Evolutionary conservation across 2,329 filamentous ascomycete genomes (phyloP).

Genomic region (Chalaropsis thielavioides): DNA sequence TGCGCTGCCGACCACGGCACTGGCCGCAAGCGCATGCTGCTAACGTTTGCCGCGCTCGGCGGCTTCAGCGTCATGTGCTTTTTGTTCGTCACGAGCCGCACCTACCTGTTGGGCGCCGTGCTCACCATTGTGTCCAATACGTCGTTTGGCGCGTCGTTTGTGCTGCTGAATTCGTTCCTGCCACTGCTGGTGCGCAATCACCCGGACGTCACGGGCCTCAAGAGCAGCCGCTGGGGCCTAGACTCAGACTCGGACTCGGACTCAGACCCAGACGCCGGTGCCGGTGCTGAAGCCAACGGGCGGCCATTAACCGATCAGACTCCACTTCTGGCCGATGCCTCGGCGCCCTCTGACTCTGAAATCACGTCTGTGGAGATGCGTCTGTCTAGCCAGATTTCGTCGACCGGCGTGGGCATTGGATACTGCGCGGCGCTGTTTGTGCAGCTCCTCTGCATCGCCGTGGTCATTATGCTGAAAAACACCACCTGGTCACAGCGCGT

Average conservation of each 20-base stretch:
- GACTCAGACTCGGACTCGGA: slow-evolving; percentile 19
- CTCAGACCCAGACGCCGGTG: slow-evolving; percentile 18
- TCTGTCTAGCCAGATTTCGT: slow-evolving; percentile 80
- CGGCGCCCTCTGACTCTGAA: not conserved
- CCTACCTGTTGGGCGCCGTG: slow-evolving; percentile 69
- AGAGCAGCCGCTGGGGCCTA: slow-evolving; percentile 11
- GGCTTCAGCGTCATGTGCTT: slow-evolving; percentile 78
- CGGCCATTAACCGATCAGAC: not conserved
- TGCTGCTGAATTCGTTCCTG: slow-evolving; percentile 87
- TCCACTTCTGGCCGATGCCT: not conserved
- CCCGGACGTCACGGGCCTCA: slow-evolving; percentile 29
- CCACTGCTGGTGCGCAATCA: slow-evolving; percentile 83
- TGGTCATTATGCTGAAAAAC: slow-evolving; percentile 58
- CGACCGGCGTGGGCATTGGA: slow-evolving; percentile 83
- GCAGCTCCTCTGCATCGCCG: slow-evolving; percentile 64
- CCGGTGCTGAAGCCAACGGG: slow-evolving; percentile 23
- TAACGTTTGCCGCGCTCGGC: slow-evolving; percentile 72
- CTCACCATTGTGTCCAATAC: slow-evolving; percentile 85
- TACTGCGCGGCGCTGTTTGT: slow-evolving; percentile 77
- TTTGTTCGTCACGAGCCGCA: slow-evolving; percentile 56
- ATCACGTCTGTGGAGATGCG: slow-evolving; percentile 44
- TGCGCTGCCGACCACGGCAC: slow-evolving; percentile 88
- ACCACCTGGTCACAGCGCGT: slow-evolving; percentile 75
- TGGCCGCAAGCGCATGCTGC: slow-evolving; percentile 75
- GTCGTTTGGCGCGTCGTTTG: slow-evolving; percentile 87